Conservation (phyloP, 1,284 basidiomycete species). For the Malassezia yamatoensis region DNA sequence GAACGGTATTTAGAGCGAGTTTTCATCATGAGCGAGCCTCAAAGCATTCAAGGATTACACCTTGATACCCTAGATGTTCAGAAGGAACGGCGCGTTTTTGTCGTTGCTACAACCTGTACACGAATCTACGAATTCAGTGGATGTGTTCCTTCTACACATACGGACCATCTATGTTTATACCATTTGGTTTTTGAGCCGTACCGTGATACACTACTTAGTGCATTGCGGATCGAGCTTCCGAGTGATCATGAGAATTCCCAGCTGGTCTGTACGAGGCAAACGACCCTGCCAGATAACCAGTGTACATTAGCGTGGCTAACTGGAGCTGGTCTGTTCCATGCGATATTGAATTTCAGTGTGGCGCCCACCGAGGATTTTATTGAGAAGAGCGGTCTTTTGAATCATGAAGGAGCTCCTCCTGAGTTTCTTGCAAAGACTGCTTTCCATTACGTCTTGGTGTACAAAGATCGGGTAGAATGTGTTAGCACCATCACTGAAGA, state of each 20-base stretch:
- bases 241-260: conserved; percentile 49
- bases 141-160: conserved; percentile 52
- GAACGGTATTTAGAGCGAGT: conserved; percentile 33
- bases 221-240: conserved; percentile 43
- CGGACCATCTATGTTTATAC: conserved; percentile 9
- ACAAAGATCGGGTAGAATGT: conserved; percentile 66
- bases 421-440: conserved; percentile 55
- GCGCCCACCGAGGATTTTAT: conserved; percentile 56
- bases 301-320: conserved; percentile 36
- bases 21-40: conserved; percentile 31
- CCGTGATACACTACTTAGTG: conserved; percentile 25
- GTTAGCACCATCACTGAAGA: conserved; percentile 72
- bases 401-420: conserved; percentile 27
- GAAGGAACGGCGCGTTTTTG: conserved; percentile 29
- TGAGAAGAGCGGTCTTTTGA: conserved; percentile 56
- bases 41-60: conserved; percentile 34
- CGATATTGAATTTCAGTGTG: conserved; percentile 45
- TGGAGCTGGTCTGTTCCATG: conserved; percentile 39
- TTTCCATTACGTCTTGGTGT: conserved; percentile 83
- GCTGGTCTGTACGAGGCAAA: conserved; percentile 42
- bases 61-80: conserved; percentile 16
- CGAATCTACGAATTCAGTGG: conserved; percentile 87
- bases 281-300: conserved; percentile 29
- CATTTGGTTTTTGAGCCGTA: conserved; percentile 41
- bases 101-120: conserved; percentile 75